Conservation (phyloP, 257 asterid species). For the Solanum tarapatanum region DNA sequence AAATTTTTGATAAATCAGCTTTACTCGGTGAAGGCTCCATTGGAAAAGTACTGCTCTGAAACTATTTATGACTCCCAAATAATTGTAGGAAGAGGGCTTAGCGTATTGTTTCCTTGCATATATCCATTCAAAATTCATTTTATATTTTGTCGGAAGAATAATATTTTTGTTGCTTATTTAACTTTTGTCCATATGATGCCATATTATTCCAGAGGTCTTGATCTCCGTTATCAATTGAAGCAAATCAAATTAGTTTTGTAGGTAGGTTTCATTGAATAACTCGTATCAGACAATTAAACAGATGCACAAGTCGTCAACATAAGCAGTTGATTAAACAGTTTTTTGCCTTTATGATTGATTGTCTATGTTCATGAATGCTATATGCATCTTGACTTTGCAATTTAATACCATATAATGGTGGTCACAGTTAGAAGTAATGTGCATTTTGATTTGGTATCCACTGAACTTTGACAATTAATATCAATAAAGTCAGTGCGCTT, state of each 20-base stretch:
- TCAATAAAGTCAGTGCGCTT: not conserved
- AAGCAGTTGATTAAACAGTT: not conserved
- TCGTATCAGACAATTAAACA: not conserved
- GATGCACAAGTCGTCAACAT: not conserved
- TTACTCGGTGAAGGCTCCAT: slow-evolving; percentile 47
- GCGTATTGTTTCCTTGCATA: not conserved
- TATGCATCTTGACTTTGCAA: not conserved
- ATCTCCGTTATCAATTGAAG: not conserved
- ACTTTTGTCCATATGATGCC: not conserved
- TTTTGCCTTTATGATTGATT: not conserved
- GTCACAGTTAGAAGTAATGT: not conserved
- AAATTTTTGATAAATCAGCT: slow-evolving; percentile 30
- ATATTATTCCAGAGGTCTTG: not conserved
- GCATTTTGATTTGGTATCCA: not conserved
- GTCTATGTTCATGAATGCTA: not conserved
- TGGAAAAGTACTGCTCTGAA: slow-evolving; percentile 37
- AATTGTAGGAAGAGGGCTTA: not conserved
- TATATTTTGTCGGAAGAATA: not conserved
- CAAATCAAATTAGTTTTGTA: not conserved
- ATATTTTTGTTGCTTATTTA: not conserved
- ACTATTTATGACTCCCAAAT: not conserved
- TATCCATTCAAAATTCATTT: not conserved
- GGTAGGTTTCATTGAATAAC: not conserved
- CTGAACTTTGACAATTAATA: not conserved
- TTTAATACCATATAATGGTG: not conserved